A percentile compares a stretch with the other conserved stretches of the same genome.
These are phyloP conservation scores for Cryptosporidium bovis DNA, from an alignment of 169 alveolate species.

Conservation along the genomic window DNA sequence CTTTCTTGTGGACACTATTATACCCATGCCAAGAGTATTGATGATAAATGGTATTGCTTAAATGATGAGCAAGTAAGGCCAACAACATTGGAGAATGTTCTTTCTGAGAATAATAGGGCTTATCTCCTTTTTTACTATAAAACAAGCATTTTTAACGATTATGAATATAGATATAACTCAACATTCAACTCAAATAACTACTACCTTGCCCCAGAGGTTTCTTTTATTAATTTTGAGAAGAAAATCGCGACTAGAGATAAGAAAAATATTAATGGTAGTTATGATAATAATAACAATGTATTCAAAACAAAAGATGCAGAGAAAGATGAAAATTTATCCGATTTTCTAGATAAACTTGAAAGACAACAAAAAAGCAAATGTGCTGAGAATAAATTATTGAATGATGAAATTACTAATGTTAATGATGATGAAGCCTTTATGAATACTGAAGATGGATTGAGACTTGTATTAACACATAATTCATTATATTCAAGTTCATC, in stretches of 20 bases:
- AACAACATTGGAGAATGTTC: constrained; percentile 9
- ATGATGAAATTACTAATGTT: not conserved
- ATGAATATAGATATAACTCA: not conserved
- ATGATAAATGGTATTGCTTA: constrained; percentile 69
- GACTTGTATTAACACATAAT: constrained; percentile 23
- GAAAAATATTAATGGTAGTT: not conserved
- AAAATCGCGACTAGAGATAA: not conserved
- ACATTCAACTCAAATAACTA: not conserved
- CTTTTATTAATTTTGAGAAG: constrained; percentile 6
- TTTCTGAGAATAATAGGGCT: constrained; percentile 28
- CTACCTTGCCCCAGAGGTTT: constrained; percentile 23
- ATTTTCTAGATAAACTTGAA: constrained; percentile 10
- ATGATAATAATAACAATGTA: too few species aligned
- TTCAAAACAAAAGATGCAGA: not conserved
- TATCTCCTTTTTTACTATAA: constrained; percentile 48
- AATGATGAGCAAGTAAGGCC: constrained; percentile 58
- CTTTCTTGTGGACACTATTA: constrained; percentile 79
- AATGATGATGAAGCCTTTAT: too few species aligned
- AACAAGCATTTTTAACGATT: not conserved
- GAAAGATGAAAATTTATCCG: not conserved
- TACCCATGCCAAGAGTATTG: constrained; percentile 72
- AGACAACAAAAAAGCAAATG: not conserved
- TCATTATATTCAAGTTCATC: not conserved
- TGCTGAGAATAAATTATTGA: not conserved
- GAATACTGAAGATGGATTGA: constrained; percentile 1